Conservation (phyloP, 768 basidiomycete genomes). For the Trametes cinnabarina region DNA sequence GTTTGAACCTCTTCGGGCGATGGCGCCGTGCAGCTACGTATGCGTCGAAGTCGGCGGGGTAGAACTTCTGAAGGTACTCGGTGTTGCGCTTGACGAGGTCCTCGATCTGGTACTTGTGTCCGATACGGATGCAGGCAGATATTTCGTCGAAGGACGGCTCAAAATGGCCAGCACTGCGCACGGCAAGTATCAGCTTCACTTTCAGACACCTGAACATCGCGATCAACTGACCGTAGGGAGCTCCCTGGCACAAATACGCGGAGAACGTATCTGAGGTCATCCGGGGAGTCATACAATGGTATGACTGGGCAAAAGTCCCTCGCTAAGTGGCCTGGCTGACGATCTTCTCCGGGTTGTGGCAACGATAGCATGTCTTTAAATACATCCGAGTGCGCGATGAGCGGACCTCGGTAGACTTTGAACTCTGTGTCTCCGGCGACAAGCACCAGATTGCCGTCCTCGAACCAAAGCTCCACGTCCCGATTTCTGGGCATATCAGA, state of each 20-base stretch:
- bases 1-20: neutral
- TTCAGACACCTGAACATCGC: neutral
- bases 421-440: conserved; percentile 12
- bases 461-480: conserved; percentile 18
- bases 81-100: neutral
- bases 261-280: conserved; percentile 6
- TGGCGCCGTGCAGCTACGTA: neutral
- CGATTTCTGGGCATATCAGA: neutral
- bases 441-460: conserved; percentile 20
- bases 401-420: conserved; percentile 16
- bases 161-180: neutral
- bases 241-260: conserved; percentile 1
- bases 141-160: conserved; percentile 4
- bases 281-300: conserved; percentile 4
- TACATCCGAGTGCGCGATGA: conserved; percentile 14
- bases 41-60: conserved; percentile 2
- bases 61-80: neutral
- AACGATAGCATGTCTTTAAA: conserved; percentile 19
- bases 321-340: neutral
- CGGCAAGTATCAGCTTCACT: too few relatives aligned
- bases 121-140: conserved; percentile 12
- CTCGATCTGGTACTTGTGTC: conserved; percentile 14
- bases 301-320: neutral
- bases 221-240: neutral
- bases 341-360: neutral